A percentile compares a stretch with the other conserved stretches of the same genome.
Conservation (phyloP, 495 filamentous ascomycete species). For the Annulohypoxylon maeteangense region DNA sequence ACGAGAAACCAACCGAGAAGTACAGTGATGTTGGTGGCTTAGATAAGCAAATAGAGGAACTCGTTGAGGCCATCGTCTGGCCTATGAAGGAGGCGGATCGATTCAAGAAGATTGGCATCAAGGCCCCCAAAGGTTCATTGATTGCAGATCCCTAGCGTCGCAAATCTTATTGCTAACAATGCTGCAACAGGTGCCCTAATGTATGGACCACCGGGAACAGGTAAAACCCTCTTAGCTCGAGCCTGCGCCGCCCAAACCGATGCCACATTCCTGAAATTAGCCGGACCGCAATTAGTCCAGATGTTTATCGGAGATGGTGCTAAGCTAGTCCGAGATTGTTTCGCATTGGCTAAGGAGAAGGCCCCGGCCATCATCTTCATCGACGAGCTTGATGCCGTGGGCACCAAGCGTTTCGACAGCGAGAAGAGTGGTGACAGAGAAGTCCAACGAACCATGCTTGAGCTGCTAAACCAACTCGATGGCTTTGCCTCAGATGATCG, state of each 20-base stretch:
- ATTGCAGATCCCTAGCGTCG: neutral
- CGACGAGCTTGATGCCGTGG: slow-evolving; percentile 96
- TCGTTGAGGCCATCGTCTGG: slow-evolving; percentile 99
- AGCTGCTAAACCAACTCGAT: slow-evolving; percentile 98
- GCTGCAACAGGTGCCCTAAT: slow-evolving; percentile 81
- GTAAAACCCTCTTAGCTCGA: slow-evolving; percentile 96
- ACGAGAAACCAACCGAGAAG: slow-evolving; percentile 99
- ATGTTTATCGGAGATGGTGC: slow-evolving; percentile 99
- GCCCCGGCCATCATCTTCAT: slow-evolving; percentile 99
- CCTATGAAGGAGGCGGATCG: slow-evolving; percentile 99
- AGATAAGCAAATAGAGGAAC: slow-evolving; percentile 99
- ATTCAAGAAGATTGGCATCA: slow-evolving; percentile 99
- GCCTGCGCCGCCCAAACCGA: slow-evolving; percentile 98
- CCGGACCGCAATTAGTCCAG: slow-evolving; percentile 97
- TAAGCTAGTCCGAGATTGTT: slow-evolving; percentile 97
- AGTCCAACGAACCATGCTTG: slow-evolving; percentile 98
- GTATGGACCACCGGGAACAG: slow-evolving; percentile 98
- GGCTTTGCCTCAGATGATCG: slow-evolving; percentile 99
- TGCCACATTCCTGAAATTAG: slow-evolving; percentile 98
- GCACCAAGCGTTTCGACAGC: slow-evolving; percentile 98
- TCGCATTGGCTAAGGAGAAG: slow-evolving; percentile 97
- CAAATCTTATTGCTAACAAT: slow-evolving; percentile 42
- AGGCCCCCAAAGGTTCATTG: slow-evolving; percentile 93
- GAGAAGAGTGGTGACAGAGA: slow-evolving; percentile 98
- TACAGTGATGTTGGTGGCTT: slow-evolving; percentile 98